phyloP scores from a whole-genome alignment of 1,284 basidiomycete genomes.

The Malassezia pachydermatis region DNA sequence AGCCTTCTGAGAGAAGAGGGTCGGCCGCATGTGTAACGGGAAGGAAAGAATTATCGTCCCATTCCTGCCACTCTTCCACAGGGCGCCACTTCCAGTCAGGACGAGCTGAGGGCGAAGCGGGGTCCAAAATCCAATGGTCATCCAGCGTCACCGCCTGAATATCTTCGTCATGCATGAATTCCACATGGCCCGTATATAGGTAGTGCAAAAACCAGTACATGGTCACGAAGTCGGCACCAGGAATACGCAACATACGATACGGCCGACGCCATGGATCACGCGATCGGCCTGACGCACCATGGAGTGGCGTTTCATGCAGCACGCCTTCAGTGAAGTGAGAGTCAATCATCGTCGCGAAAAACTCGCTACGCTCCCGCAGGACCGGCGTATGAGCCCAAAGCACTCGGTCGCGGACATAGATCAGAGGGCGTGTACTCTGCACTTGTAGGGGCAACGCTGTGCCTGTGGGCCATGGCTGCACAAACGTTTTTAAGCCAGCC shows the following conservation, averaged over 20 bases:
- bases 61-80: conserved; percentile 4
- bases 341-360: conserved; percentile 67
- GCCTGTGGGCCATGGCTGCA: conserved; percentile 12
- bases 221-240: conserved; percentile 70
- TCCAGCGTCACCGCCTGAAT: conserved; percentile 32
- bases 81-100: conserved; percentile 18
- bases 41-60: not conserved
- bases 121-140: conserved; percentile 31
- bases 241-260: conserved; percentile 57
- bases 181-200: conserved; percentile 60
- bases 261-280: conserved; percentile 10
- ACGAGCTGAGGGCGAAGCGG: not conserved
- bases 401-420: conserved; percentile 47
- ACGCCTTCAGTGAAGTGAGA: conserved; percentile 54
- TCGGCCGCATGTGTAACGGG: conserved; percentile 1
- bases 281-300: not conserved
- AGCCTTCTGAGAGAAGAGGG: conserved; percentile 9
- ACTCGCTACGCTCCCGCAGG: conserved; percentile 56
- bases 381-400: conserved; percentile 64
- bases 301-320: conserved; percentile 1
- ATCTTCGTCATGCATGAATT: conserved; percentile 38
- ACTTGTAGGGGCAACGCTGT: conserved; percentile 12
- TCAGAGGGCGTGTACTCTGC: not conserved
- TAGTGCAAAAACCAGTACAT: conserved; percentile 73
- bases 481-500: conserved; percentile 18